Percentiles rank a stretch among this genome's conserved stretches.
Evolutionary conservation across 2,329 filamentous ascomycete species (phyloP).

Genomic region (Calonectria hawksworthii): DNA sequence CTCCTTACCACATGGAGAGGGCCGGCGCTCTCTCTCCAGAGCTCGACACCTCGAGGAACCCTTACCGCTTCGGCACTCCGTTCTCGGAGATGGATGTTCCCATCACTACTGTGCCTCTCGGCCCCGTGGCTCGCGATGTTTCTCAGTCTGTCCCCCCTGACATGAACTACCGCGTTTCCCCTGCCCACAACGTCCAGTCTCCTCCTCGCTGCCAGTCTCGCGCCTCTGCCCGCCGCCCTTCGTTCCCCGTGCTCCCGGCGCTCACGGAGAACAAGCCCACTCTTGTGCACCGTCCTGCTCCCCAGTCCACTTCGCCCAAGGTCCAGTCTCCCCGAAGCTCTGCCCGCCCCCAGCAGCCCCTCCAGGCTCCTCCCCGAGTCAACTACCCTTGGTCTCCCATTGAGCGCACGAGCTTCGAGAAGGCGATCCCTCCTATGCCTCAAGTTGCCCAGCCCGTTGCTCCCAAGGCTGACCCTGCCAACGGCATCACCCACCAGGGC

Average conservation of each 20-base stretch:
- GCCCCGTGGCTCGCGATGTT: conserved; percentile 80
- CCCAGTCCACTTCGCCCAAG: conserved; percentile 51
- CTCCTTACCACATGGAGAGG: conserved; percentile 67
- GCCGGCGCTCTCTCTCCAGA: conserved; percentile 67
- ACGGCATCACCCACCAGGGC: conserved; percentile 79
- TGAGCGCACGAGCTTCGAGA: conserved; percentile 62
- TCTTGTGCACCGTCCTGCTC: conserved; percentile 48
- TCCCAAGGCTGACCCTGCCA: conserved; percentile 52
- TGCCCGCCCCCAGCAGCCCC: conserved; percentile 51
- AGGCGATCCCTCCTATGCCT: conserved; percentile 56
- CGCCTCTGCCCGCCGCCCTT: conserved; percentile 74
- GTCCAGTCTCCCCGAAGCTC: conserved; percentile 55
- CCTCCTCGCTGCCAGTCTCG: conserved; percentile 66
- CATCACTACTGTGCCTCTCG: conserved; percentile 78
- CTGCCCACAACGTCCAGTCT: conserved; percentile 49
- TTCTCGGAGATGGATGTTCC: conserved; percentile 94
- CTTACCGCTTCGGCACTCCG: conserved; percentile 86
- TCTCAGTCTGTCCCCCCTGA: conserved; percentile 95
- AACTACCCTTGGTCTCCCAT: conserved; percentile 70
- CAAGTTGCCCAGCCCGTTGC: conserved; percentile 44
- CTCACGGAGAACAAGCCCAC: conserved; percentile 74
- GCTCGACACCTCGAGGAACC: conserved; percentile 67
- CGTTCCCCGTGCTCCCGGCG: conserved; percentile 77
- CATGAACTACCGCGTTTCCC: conserved; percentile 80
- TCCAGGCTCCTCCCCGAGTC: conserved; percentile 67